These are phyloP conservation scores for Maudiozyma pseudohumilis DNA, from an alignment of 805 yeast genomes.

Conservation along the genomic window DNA sequence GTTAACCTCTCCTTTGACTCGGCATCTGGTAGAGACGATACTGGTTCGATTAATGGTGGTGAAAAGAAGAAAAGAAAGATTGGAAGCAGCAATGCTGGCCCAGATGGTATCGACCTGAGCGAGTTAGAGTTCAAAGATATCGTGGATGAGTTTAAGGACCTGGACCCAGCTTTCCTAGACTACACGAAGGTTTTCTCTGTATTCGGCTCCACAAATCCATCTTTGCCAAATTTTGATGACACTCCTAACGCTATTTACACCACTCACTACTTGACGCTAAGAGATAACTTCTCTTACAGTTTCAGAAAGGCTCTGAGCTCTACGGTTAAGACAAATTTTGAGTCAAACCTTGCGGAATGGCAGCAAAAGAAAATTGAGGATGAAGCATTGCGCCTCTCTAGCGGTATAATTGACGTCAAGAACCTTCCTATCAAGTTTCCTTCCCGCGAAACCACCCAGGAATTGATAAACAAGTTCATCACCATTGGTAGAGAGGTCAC, in stretches of 20 bases:
- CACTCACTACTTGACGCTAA: constrained; percentile 13
- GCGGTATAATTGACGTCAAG: background rate
- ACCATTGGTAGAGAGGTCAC: constrained; percentile 14
- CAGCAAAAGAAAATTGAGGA: constrained; percentile 8
- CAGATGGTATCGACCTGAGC: background rate
- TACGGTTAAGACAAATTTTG: constrained; percentile 10
- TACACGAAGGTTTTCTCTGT: constrained; percentile 15
- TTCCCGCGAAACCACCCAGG: constrained; percentile 10
- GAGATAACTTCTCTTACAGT: constrained; percentile 18
- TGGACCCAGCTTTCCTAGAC: constrained; percentile 24
- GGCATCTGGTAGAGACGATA: constrained; percentile 1
- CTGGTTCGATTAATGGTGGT: constrained; percentile 4
- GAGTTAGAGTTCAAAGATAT: constrained; percentile 1
- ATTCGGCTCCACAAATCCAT: constrained; percentile 6
- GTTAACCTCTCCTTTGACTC: constrained; percentile 10
- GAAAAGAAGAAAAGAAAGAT: background rate
- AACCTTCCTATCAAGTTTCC: constrained; percentile 12
- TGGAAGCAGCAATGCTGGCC: background rate
- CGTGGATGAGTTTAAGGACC: constrained; percentile 20
- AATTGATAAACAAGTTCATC: constrained; percentile 15
- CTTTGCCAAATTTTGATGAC: constrained; percentile 11
- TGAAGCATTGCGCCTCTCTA: background rate
- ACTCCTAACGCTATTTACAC: constrained; percentile 20
- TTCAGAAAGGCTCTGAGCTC: constrained; percentile 12
- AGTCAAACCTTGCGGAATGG: constrained; percentile 7